Base-by-base conservation (phyloP, 2,329 filamentous ascomycete genomes). In the Taxawa tesnikishii region DNA sequence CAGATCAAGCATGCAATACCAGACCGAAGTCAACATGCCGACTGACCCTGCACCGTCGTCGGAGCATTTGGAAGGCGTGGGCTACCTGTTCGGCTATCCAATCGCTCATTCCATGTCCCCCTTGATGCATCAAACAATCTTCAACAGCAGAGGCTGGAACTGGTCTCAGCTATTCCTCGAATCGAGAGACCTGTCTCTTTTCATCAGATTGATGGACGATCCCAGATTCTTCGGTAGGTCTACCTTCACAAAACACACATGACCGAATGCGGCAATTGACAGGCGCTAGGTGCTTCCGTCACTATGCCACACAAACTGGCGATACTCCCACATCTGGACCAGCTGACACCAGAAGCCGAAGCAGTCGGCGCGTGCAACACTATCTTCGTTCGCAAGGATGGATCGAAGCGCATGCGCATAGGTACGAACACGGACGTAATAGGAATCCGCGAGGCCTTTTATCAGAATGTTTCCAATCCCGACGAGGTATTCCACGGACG, bases 221-320 rank as follows among this genome's bases (percentile, higher is more conserved):
- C 67, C 70, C 11, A 60, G 67, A 42, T 79, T 75, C 51, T 78
- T 75, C 47, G 76, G 75, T 68, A 56, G 26, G 59, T 41, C 6
- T 13, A 25, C 3, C 15, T 8, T 27, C n/a, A 7, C n/a, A 6
- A 12, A 12, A 12, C n/a, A 27, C 15, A 6, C 15, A 14, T 12
- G n/a, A 12, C n/a, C 25, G n/a, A 27, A 27, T 12, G 25, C n/a
- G 25, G 7, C 19, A 19, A 9, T 29, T 26, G 15, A 23, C 19
- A 23, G 19, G 19, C 19, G 8, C 10, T 40, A 70, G 77, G 78
- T 33, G 73, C 77, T 14, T 7, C 26, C 3, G 75, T 88, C 23
- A 88, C 82, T 13, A 90, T 88, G 82, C 83, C 83, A 0, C 76
- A 83, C 63, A 88, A 90, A 55, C 72, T 88, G 15, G 66, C 73